These are phyloP conservation scores for Lactifluus hygrophoroides DNA, from an alignment of 768 basidiomycete species.

Conservation along the genomic window DNA sequence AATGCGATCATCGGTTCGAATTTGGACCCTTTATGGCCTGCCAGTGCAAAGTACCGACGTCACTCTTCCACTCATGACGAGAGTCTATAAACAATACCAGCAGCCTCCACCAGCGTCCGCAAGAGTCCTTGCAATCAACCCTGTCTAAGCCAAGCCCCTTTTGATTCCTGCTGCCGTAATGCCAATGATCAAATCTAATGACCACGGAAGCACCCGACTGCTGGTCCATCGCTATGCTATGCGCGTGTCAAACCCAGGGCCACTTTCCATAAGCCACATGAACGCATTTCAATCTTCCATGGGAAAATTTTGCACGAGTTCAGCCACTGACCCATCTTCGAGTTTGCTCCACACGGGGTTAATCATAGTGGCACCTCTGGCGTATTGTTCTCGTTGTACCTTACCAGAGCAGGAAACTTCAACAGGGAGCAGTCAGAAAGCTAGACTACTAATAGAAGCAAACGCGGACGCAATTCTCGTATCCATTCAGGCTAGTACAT, in stretches of 20 bases:
- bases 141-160: too few relatives aligned
- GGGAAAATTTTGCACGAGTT: neutral
- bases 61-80: too few relatives aligned
- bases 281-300: neutral
- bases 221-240: neutral
- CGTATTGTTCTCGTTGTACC: slow-evolving; percentile 8
- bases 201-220: neutral
- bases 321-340: neutral
- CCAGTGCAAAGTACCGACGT: too few relatives aligned
- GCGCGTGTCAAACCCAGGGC: neutral
- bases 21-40: neutral
- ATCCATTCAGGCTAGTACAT: neutral
- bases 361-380: neutral
- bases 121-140: too few relatives aligned
- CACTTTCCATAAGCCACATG: too few relatives aligned
- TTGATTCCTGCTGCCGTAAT: neutral
- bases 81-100: too few relatives aligned
- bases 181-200: neutral
- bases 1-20: neutral
- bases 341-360: neutral
- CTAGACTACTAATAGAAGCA: slow-evolving; percentile 8
- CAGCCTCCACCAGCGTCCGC: too few relatives aligned
- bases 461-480: neutral
- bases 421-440: slow-evolving; percentile 9
- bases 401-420: slow-evolving; percentile 1